These are phyloP conservation scores for Rhizopogon vulgaris DNA, from an alignment of 768 basidiomycete species.

Conservation along the genomic window DNA sequence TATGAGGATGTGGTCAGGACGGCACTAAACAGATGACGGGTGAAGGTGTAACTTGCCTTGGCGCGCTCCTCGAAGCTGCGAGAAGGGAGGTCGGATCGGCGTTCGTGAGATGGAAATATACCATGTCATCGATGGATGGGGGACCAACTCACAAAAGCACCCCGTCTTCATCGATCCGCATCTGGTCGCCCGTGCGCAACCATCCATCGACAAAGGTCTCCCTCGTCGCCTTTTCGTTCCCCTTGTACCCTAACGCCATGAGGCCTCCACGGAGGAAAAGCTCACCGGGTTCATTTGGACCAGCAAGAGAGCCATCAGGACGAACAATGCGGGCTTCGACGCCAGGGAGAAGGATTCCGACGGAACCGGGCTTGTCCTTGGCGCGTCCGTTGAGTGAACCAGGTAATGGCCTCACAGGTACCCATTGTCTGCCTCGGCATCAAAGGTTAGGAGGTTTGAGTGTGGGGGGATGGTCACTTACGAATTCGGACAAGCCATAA, in stretches of 20 bases:
- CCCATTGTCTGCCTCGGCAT: slow-evolving; percentile 40
- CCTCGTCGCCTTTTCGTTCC: slow-evolving; percentile 53
- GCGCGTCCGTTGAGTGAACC: slow-evolving; percentile 36
- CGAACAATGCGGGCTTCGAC: slow-evolving; percentile 49
- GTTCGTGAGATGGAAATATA: neutral
- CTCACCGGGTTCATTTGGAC: slow-evolving; percentile 53
- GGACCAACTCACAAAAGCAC: slow-evolving; percentile 47
- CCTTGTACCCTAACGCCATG: slow-evolving; percentile 57
- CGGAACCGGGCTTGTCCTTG: slow-evolving; percentile 29
- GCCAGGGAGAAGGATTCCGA: slow-evolving; percentile 51
- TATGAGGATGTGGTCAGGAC: slow-evolving; percentile 14
- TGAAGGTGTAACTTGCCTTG: slow-evolving; percentile 37
- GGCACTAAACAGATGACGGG: slow-evolving; percentile 12
- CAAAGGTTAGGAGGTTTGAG: neutral
- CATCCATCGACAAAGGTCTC: slow-evolving; percentile 62
- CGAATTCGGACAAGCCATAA: slow-evolving; percentile 58
- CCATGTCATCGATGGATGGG: too few relatives aligned
- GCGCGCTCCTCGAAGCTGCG: slow-evolving; percentile 57
- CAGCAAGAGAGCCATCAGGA: slow-evolving; percentile 47
- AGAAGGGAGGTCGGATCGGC: neutral
- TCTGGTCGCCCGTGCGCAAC: slow-evolving; percentile 62
- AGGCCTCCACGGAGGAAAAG: slow-evolving; percentile 47
- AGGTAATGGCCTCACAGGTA: slow-evolving; percentile 31
- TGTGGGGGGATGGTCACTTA: slow-evolving; percentile 22
- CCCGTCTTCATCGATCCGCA: slow-evolving; percentile 46